Evolutionary conservation across 768 basidiomycete species (phyloP), one percentile per base, ranked within the genome.

Genomic region (Lactifluus piperatus): DNA sequence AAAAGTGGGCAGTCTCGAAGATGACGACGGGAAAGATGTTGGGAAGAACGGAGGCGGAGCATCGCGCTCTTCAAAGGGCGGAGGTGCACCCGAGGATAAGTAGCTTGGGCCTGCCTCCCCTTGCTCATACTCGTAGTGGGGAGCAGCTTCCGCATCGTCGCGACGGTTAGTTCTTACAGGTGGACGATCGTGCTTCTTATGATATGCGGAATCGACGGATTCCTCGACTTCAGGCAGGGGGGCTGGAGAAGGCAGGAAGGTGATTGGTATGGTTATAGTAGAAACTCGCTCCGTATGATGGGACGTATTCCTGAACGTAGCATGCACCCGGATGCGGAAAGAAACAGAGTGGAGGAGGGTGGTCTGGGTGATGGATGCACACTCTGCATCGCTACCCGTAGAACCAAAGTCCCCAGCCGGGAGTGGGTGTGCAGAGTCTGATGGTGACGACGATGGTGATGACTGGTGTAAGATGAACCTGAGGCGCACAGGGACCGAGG

Each of bases 151-250:
- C 16, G 62, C 59, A 51, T 91, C 91, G 56, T 89, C 88, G 37
- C 79, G 72, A 53, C 91, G 76, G 37, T 83, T 78, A 0, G 91
- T 93, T 66, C 75, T 81, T 3, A 77, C 69, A 2, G 91, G 91
- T 7, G 91, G 91, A 2, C 80, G 79, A 66, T 93, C 91, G 65
- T 92, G 90, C 69, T 93, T 93, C 76, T 93, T 93, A 66, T 81
- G 83, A 70, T 93, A 93, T 7, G 86, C 88, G 30, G 77, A 78
- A 61, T 88, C 88, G 22, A 89, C 71, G 54, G 81, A 80, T 55
- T 76, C 79, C n/a, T 86, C 85, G 4, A 88, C 81, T 68, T 91
- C 83, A 5, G 87, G 88, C 22, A 89, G 79, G n/a, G 85, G 85
- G 0, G 91, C 88, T 16, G 84, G 79, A 2, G 86, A 82, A 24